Conservation (phyloP, 2,329 filamentous ascomycete genomes). For the Beauveria medogensis region DNA sequence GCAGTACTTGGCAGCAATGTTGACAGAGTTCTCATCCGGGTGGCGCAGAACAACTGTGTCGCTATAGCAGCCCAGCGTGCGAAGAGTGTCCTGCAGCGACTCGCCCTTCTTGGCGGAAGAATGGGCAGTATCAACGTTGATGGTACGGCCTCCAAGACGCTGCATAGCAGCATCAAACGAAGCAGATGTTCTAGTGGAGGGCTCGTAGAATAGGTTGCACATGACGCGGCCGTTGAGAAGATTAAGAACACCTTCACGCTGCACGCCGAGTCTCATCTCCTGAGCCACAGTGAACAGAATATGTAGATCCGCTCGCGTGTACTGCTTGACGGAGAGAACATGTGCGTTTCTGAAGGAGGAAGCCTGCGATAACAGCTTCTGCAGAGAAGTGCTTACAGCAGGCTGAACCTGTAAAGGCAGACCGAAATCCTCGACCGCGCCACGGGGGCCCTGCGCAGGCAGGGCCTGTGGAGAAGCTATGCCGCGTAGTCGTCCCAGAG, state of each 20-base stretch:
- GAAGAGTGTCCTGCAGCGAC: slow-evolving; percentile 83
- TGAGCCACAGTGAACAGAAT: slow-evolving; percentile 92
- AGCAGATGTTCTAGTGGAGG: slow-evolving; percentile 86
- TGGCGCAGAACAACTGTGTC: slow-evolving; percentile 96
- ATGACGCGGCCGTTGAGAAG: slow-evolving; percentile 80
- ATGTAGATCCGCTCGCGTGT: slow-evolving; percentile 80
- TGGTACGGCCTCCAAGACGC: slow-evolving; percentile 80
- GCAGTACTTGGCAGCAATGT: slow-evolving; percentile 78
- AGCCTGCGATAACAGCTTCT: slow-evolving; percentile 61
- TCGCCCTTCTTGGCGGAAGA: slow-evolving; percentile 95
- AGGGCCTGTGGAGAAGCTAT: slow-evolving; percentile 19
- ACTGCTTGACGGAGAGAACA: slow-evolving; percentile 86
- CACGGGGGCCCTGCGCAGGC: slow-evolving; percentile 15
- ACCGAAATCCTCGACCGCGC: slow-evolving; percentile 36
- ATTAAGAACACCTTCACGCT: slow-evolving; percentile 83
- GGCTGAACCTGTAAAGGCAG: slow-evolving; percentile 40
- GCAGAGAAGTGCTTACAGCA: slow-evolving; percentile 52
- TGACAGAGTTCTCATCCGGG: slow-evolving; percentile 71
- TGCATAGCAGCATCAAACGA: slow-evolving; percentile 99
- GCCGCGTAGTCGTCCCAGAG: slow-evolving; percentile 24
- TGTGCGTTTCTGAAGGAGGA: slow-evolving; percentile 87
- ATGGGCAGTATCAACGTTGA: slow-evolving; percentile 71
- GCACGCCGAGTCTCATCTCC: slow-evolving; percentile 93
- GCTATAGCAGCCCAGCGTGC: slow-evolving; percentile 87
- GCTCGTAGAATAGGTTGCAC: slow-evolving; percentile 94